phyloP scores from a whole-genome alignment of 2,329 filamentous ascomycete genomes.

The Iodosphaeria phyllophila region DNA sequence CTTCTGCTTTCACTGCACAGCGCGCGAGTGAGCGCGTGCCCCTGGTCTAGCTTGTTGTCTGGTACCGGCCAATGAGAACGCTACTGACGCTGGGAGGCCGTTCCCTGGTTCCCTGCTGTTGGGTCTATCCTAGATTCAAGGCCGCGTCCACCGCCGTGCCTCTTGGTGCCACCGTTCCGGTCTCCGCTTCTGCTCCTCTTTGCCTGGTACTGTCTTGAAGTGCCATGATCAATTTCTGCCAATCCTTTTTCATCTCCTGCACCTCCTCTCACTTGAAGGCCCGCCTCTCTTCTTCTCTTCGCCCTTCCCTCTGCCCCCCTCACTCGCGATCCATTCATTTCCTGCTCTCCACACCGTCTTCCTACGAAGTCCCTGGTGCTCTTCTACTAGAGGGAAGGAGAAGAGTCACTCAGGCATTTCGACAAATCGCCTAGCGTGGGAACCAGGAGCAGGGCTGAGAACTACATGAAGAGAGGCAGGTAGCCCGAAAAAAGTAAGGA shows the following conservation, averaged over 20 bases:
- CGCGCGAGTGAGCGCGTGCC: no score
- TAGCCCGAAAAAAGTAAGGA: no score
- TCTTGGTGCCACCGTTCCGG: no score
- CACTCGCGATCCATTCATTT: slow-evolving; percentile 33
- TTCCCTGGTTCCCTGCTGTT: no score
- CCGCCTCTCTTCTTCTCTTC: slow-evolving; percentile 16
- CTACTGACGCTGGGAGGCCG: no score
- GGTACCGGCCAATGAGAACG: no score
- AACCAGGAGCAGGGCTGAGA: slow-evolving; percentile 2
- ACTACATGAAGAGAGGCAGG: no score
- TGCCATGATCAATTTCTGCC: slow-evolving; percentile 27
- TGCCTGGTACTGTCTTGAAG: slow-evolving; percentile 20
- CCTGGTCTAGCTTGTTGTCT: no score
- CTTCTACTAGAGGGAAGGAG: slow-evolving; percentile 14
- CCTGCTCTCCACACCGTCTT: slow-evolving; percentile 16
- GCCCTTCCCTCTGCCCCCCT: slow-evolving; percentile 16
- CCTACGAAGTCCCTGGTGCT: slow-evolving; percentile 21
- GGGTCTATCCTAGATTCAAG: no score
- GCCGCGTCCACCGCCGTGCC: no score
- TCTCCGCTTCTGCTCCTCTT: slow-evolving; percentile 2
- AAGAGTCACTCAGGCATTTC: slow-evolving; percentile 12
- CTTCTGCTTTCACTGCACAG: no score
- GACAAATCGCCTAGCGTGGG: no score
- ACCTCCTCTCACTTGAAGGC: slow-evolving; percentile 32
- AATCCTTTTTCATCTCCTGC: slow-evolving; percentile 35